These are phyloP conservation scores for Drosera capensis DNA, from an alignment of 148 eudicot genomes.

Conservation along the genomic window DNA sequence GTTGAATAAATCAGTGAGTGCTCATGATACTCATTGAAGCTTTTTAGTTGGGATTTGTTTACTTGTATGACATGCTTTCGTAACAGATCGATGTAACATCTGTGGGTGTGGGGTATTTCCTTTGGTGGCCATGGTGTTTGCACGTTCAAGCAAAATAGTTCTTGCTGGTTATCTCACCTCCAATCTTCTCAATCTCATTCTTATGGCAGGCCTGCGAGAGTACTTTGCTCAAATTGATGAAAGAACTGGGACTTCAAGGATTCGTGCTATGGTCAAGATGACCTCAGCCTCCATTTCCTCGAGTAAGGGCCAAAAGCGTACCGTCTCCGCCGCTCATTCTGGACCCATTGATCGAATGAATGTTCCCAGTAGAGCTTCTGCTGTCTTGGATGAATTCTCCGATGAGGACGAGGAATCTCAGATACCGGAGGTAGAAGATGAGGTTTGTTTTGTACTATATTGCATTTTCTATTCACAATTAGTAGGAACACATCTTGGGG, in stretches of 20 bases:
- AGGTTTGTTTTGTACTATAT: slow-evolving; percentile 24
- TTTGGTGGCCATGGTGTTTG: too few relatives aligned
- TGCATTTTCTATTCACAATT: neutral
- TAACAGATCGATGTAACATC: too few relatives aligned
- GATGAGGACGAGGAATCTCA: slow-evolving; percentile 94
- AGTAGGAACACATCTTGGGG: too few relatives aligned
- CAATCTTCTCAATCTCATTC: neutral
- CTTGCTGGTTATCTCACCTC: too few relatives aligned
- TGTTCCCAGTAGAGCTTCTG: slow-evolving; percentile 55
- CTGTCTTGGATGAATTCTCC: slow-evolving; percentile 78
- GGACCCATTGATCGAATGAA: slow-evolving; percentile 45
- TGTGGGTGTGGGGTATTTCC: too few relatives aligned
- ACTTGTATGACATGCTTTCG: too few relatives aligned
- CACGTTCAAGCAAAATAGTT: too few relatives aligned
- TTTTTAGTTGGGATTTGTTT: too few relatives aligned
- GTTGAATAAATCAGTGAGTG: too few relatives aligned
- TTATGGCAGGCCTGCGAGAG: slow-evolving; percentile 68
- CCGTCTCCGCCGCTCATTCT: slow-evolving; percentile 27
- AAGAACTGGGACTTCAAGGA: slow-evolving; percentile 69
- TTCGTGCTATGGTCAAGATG: slow-evolving; percentile 97
- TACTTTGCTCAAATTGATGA: slow-evolving; percentile 91
- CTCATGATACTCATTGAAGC: too few relatives aligned
- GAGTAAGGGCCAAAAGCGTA: slow-evolving; percentile 47
- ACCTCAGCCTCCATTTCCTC: slow-evolving; percentile 56
- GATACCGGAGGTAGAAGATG: slow-evolving; percentile 46